Conservation (phyloP, 179 eudicot species). For the Carnegiea gigantea region DNA sequence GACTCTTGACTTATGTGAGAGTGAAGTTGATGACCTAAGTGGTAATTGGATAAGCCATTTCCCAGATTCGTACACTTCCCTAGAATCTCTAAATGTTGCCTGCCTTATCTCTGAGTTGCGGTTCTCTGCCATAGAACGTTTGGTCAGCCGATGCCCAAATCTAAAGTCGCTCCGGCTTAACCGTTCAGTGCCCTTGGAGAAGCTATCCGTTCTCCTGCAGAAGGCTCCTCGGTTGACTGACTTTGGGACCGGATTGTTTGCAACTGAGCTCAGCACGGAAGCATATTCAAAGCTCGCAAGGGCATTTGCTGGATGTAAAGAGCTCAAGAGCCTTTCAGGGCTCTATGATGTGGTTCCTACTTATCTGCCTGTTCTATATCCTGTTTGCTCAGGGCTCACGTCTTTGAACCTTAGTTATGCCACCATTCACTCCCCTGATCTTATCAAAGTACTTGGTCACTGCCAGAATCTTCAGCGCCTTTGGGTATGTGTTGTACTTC, state of each 20-base stretch:
- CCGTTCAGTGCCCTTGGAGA: slow-evolving; percentile 79
- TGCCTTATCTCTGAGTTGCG: slow-evolving; percentile 73
- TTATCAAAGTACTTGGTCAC: slow-evolving; percentile 59
- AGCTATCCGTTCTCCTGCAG: slow-evolving; percentile 54
- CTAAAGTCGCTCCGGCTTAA: slow-evolving; percentile 73
- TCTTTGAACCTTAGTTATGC: slow-evolving; percentile 88
- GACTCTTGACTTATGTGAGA: slow-evolving; percentile 78
- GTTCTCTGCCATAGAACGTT: slow-evolving; percentile 70
- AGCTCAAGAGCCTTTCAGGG: slow-evolving; percentile 72
- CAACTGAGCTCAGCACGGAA: slow-evolving; percentile 69
- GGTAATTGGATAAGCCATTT: slow-evolving; percentile 94
- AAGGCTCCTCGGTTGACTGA: slow-evolving; percentile 78
- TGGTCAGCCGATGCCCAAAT: slow-evolving; percentile 74
- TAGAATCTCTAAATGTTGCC: slow-evolving; percentile 78
- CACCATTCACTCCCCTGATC: slow-evolving; percentile 71
- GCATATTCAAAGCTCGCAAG: slow-evolving; percentile 46
- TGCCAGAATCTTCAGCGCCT: slow-evolving; percentile 82
- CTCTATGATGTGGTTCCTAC: slow-evolving; percentile 81
- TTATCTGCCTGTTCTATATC: slow-evolving; percentile 70
- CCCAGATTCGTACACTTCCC: slow-evolving; percentile 69
- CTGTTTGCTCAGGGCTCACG: slow-evolving; percentile 71
- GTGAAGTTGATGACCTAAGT: slow-evolving; percentile 84
- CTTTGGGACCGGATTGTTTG: slow-evolving; percentile 76
- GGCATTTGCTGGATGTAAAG: slow-evolving; percentile 71
- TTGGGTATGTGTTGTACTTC: slow-evolving; percentile 55